Base-by-base conservation (phyloP, 1,284 basidiomycete genomes). In the Stereum hirsutum region DNA sequence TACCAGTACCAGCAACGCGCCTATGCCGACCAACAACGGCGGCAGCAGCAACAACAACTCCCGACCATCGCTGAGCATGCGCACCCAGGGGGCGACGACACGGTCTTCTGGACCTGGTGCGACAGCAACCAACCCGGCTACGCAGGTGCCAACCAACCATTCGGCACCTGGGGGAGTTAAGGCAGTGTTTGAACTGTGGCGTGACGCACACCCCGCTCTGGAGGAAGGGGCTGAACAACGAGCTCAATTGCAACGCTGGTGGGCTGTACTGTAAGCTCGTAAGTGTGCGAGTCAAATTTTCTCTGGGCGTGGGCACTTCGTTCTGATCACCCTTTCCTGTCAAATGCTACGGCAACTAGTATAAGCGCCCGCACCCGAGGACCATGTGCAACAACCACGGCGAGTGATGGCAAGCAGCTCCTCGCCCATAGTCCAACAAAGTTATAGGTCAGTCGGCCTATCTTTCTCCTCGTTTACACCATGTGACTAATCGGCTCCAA, bases 121-220 rank as follows among this genome's bases (percentile, higher is more conserved):
- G 25, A 82, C 78, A 7, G 72, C 74, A 37, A 76, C 75, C 28
- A 75, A 65, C 48, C 54, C 71, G 23, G 68, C 65, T 47, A 60
- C 72, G 8, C 63, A 57, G 39, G 52, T 48, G 25, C 49, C 49
- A 41, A 56, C 53, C 31, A 55, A 49, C 48, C 65, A 64, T 53
- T 64, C 71, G 26, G 74, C 74, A 2, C 83, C 83, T 1, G 81
- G 81, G n/a, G 82, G 85, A 31, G 80, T 83, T 48, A 89, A 88
- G 63, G 82, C 82, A 89, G 54, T 88, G 85, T 54, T 80, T 79
- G 11, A 88, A 89, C 60, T 89, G 85, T 53, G 85, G 86, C 25
- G 85, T 85, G 4, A 89, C 83, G 1, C 84, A 87, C 52, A 89
- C 86, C 0, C 85, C 85, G 12, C 71, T 89, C 23, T 89, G 86